phyloP scores from a whole-genome alignment of 768 basidiomycete species.

The Lactarius sp. region DNA sequence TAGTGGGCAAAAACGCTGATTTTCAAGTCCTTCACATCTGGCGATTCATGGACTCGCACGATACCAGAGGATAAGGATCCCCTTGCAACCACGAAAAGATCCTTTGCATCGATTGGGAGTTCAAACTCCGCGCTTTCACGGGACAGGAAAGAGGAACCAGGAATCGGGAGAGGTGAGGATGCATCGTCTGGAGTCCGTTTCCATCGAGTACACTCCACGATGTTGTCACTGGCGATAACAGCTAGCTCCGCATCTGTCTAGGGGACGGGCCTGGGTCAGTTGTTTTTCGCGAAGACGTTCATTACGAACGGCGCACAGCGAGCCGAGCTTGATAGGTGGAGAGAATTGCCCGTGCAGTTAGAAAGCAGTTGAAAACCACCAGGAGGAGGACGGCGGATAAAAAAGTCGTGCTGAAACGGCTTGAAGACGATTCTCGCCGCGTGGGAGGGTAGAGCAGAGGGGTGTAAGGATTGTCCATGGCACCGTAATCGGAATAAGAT shows the following conservation, averaged over 20 bases:
- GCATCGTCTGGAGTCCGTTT: not conserved
- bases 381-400: not conserved
- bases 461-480: not conserved
- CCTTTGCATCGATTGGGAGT: conserved; percentile 6
- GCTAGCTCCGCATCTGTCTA: not conserved
- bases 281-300: not conserved
- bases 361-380: not conserved
- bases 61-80: conserved; percentile 14
- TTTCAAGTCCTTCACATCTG: conserved; percentile 7
- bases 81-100: not conserved
- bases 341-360: not conserved
- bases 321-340: conserved; percentile 6
- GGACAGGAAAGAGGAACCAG: not conserved
- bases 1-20: conserved; percentile 1
- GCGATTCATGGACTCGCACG: conserved; percentile 3
- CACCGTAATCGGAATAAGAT: not conserved
- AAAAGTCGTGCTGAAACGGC: not conserved
- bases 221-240: not conserved
- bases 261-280: not conserved
- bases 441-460: conserved; percentile 3
- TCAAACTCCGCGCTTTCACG: conserved; percentile 7
- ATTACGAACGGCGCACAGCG: not conserved
- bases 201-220: conserved; percentile 5
- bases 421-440: not conserved
- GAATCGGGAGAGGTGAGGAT: not conserved